A percentile compares a stretch with the other conserved stretches of the same genome.
These are phyloP conservation scores for Mallotus nudiflorus DNA, from an alignment of 345 rosid genomes.

Conservation along the genomic window DNA sequence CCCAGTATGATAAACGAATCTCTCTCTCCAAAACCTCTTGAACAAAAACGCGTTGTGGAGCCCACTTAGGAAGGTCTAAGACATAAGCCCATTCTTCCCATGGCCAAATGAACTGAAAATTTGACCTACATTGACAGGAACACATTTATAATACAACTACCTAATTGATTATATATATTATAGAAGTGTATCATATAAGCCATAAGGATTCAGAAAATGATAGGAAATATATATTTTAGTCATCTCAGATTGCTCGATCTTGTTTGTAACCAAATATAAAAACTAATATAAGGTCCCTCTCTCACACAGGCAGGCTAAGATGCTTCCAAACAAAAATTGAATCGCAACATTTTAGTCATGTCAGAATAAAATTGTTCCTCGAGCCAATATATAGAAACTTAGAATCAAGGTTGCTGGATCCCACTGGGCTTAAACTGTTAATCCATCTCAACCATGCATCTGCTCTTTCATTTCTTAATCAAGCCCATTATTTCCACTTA, in stretches of 20 bases:
- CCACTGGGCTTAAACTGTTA: neutral
- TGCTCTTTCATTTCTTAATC: too few relatives aligned
- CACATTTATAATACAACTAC: constrained; percentile 10
- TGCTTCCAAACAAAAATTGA: neutral
- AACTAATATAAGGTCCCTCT: neutral
- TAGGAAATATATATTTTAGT: neutral
- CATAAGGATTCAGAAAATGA: neutral
- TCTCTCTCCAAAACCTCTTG: constrained; percentile 98
- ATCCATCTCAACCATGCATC: neutral
- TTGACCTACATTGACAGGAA: constrained; percentile 61
- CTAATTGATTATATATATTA: too few relatives aligned
- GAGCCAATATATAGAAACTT: neutral
- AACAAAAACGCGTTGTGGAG: constrained; percentile 95
- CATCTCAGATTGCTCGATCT: neutral
- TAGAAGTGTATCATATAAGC: neutral
- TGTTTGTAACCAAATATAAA: neutral
- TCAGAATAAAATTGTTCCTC: constrained; percentile 3
- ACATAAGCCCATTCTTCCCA: constrained; percentile 99
- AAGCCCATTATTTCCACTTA: neutral
- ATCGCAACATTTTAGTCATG: neutral
- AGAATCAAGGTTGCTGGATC: neutral
- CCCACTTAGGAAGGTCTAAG: constrained; percentile 95
- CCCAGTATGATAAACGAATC: constrained; percentile 97
- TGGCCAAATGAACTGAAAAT: constrained; percentile 98
- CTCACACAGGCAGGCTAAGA: neutral